These are phyloP conservation scores for Ilex aquifolium DNA, from an alignment of 257 asterid species.

Conservation along the genomic window DNA sequence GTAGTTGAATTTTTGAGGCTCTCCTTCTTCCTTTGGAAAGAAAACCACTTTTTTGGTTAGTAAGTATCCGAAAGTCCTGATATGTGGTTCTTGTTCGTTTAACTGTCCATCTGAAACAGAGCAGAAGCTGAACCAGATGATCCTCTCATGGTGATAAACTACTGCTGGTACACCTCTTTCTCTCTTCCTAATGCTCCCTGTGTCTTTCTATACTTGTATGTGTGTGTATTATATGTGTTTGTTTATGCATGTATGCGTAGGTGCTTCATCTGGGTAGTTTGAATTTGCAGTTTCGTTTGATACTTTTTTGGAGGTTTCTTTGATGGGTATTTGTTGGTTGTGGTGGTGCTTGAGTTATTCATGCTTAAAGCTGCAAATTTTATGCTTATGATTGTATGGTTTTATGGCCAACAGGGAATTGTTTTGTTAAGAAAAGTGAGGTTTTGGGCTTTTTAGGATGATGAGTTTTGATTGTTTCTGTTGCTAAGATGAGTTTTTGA, in stretches of 20 bases:
- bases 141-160: conserved; percentile 16
- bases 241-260: not conserved
- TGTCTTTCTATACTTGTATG: not conserved
- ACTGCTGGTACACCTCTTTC: conserved; percentile 13
- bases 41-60: conserved; percentile 18
- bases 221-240: not conserved
- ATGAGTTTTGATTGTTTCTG: conserved; percentile 5
- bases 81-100: conserved; percentile 36
- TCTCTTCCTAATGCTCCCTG: conserved; percentile 9
- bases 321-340: too few species aligned
- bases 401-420: not conserved
- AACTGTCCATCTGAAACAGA: conserved; percentile 15
- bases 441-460: not conserved
- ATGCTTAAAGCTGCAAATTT: not conserved
- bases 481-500: conserved; percentile 32
- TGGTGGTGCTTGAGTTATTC: too few species aligned
- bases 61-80: conserved; percentile 13
- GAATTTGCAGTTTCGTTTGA: not conserved
- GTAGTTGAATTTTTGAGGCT: conserved; percentile 52
- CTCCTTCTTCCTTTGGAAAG: conserved; percentile 32
- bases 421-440: conserved; percentile 2
- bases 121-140: not conserved
- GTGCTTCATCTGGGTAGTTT: not conserved
- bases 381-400: conserved; percentile 2
- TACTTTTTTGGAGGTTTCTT: too few species aligned